Percentiles rank a stretch among this genome's conserved stretches.
These are phyloP conservation scores for Annulohypoxylon maeteangense DNA, from an alignment of 495 filamentous ascomycete species.

Conservation along the genomic window DNA sequence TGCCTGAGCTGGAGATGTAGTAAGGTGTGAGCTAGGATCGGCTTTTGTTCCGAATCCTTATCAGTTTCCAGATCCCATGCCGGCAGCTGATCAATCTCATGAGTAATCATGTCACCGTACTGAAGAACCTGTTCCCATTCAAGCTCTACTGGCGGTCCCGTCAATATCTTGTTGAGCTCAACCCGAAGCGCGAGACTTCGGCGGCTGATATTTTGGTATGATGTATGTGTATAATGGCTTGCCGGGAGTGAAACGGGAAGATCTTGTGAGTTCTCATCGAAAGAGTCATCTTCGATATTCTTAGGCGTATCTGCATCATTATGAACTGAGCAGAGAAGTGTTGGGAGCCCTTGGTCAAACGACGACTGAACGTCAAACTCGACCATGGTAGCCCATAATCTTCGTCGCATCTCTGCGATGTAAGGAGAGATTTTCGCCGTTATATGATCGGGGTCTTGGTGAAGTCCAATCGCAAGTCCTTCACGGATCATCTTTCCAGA, in stretches of 20 bases:
- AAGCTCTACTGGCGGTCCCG: slow-evolving; percentile 39
- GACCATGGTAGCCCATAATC: slow-evolving; percentile 48
- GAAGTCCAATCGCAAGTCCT: slow-evolving; percentile 46
- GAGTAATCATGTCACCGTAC: slow-evolving; percentile 49
- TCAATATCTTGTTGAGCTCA: slow-evolving; percentile 46
- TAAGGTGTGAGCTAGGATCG: slow-evolving; percentile 46
- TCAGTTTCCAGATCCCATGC: slow-evolving; percentile 46
- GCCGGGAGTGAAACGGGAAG: slow-evolving; percentile 42
- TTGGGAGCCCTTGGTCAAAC: slow-evolving; percentile 51
- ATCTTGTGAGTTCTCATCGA: slow-evolving; percentile 44
- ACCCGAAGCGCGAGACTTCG: slow-evolving; percentile 46
- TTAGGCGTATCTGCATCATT: slow-evolving; percentile 42
- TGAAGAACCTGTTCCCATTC: slow-evolving; percentile 50
- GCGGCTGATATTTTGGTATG: slow-evolving; percentile 48
- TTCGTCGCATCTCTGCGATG: slow-evolving; percentile 49
- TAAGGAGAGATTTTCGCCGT: slow-evolving; percentile 42
- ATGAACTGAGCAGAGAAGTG: slow-evolving; percentile 46
- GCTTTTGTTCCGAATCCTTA: slow-evolving; percentile 36
- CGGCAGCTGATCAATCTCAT: slow-evolving; percentile 48
- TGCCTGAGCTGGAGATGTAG: slow-evolving; percentile 51
- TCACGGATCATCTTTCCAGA: slow-evolving; percentile 46
- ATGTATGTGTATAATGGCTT: slow-evolving; percentile 47
- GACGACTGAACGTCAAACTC: slow-evolving; percentile 51
- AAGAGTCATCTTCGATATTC: slow-evolving; percentile 50
- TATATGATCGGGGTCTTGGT: slow-evolving; percentile 47